phyloP scores from a whole-genome alignment of 2,329 filamentous ascomycete genomes.

The Neoscytalidium dimidiatum region DNA sequence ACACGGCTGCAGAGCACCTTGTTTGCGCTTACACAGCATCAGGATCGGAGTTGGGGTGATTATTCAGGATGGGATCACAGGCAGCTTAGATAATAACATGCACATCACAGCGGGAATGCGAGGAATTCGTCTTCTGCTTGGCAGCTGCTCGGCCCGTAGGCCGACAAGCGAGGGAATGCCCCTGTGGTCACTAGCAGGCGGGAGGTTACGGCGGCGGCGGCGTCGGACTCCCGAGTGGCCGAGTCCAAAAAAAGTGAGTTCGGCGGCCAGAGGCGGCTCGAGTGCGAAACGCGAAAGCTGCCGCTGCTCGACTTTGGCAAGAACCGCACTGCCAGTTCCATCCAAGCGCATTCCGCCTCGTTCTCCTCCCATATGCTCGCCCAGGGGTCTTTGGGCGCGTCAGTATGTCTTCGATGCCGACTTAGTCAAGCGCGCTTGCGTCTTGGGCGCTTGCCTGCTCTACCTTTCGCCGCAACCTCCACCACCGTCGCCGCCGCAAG shows the following conservation, averaged over 20 bases:
- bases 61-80: background rate
- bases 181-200: background rate
- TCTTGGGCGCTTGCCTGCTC: background rate
- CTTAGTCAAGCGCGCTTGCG: slow-evolving; percentile 28
- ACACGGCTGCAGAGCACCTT: background rate
- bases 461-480: background rate
- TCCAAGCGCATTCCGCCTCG: background rate
- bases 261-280: background rate
- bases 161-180: background rate
- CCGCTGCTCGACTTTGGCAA: background rate
- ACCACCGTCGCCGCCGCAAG: slow-evolving; percentile 25
- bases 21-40: background rate
- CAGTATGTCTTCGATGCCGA: slow-evolving; percentile 43
- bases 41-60: background rate
- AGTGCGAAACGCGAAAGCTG: slow-evolving; percentile 5
- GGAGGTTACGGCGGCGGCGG: background rate
- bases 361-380: slow-evolving; percentile 36
- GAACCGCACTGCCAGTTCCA: slow-evolving; percentile 6
- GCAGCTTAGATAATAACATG: background rate
- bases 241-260: slow-evolving; percentile 8
- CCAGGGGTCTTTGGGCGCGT: slow-evolving; percentile 36
- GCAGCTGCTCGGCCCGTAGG: background rate
- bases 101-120: background rate
- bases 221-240: slow-evolving; percentile 8
- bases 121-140: background rate